A percentile compares a stretch with the other conserved stretches of the same genome.
These are phyloP conservation scores for Lactarius psammicola DNA, from an alignment of 768 basidiomycete genomes.

Conservation along the genomic window DNA sequence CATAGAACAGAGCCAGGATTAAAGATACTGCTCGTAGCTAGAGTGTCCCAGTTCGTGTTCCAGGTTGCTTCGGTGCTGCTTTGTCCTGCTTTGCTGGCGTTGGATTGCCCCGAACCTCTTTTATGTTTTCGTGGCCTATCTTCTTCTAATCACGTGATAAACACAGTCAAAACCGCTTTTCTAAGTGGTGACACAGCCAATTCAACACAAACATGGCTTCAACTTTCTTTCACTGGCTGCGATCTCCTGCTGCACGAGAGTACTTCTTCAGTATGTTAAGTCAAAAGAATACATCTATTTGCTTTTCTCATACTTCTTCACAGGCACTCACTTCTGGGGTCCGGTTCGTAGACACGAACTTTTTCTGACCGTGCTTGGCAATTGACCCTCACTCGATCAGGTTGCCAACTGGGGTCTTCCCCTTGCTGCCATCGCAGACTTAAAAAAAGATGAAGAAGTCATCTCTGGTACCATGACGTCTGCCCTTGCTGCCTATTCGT, in stretches of 20 bases:
- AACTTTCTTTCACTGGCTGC: constrained; percentile 84
- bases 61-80: neutral
- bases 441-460: constrained; percentile 91
- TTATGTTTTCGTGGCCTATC: neutral
- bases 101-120: neutral
- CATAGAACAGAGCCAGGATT: neutral
- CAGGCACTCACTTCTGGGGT: constrained; percentile 98
- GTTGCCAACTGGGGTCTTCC: constrained; percentile 99
- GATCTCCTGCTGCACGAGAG: constrained; percentile 86
- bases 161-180: neutral
- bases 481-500: constrained; percentile 91
- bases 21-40: neutral
- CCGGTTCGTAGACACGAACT: constrained; percentile 62
- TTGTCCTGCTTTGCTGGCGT: constrained; percentile 1
- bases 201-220: constrained; percentile 58
- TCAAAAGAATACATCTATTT: constrained; percentile 4
- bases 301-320: constrained; percentile 29
- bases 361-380: neutral
- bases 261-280: constrained; percentile 88
- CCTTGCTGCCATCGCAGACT: constrained; percentile 86
- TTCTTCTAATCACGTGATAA: neutral
- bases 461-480: constrained; percentile 98
- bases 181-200: neutral
- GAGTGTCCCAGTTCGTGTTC: neutral
- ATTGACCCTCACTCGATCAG: constrained; percentile 41